Evolutionary conservation across 306 rosid species (phyloP).

Genomic region (Myrica gale): DNA sequence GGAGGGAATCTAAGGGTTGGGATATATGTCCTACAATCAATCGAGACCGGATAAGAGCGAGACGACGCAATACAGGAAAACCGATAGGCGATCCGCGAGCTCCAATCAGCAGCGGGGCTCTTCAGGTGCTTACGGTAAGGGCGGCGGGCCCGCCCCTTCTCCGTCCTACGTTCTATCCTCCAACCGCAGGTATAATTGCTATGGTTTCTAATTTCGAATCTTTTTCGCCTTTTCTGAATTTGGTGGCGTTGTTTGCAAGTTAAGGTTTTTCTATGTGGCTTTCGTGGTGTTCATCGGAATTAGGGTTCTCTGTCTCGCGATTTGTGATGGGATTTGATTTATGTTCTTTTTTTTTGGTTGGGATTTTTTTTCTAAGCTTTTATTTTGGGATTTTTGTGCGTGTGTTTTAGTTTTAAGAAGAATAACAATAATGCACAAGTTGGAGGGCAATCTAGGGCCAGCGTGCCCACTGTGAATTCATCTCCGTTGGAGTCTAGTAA

Average conservation of each 20-base stretch:
- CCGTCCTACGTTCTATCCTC: constrained; percentile 43
- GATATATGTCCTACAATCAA: constrained; percentile 98
- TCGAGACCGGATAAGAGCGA: constrained; percentile 84
- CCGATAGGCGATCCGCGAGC: constrained; percentile 64
- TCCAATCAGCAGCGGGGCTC: constrained; percentile 75
- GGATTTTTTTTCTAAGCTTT: not conserved
- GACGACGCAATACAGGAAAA: constrained; percentile 49
- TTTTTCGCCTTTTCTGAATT: not conserved
- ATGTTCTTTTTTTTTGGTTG: not conserved
- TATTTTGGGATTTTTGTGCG: not conserved
- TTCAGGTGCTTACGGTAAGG: constrained; percentile 52
- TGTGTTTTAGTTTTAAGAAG: constrained; percentile 63
- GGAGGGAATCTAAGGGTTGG: constrained; percentile 54
- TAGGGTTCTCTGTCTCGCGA: constrained; percentile 2
- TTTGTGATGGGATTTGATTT: constrained; percentile 1
- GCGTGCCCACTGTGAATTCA: constrained; percentile 49
- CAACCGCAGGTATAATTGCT: constrained; percentile 49
- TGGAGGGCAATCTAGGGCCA: constrained; percentile 81
- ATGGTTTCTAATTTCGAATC: constrained; percentile 14
- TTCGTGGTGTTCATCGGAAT: constrained; percentile 2
- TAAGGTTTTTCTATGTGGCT: not conserved
- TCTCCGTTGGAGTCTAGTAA: constrained; percentile 40
- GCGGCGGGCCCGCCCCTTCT: constrained; percentile 73
- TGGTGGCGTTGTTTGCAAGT: constrained; percentile 14
- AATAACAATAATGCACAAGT: constrained; percentile 75